Conservation (phyloP, 2,329 filamentous ascomycete species). For the Ophiostoma sp. region DNA sequence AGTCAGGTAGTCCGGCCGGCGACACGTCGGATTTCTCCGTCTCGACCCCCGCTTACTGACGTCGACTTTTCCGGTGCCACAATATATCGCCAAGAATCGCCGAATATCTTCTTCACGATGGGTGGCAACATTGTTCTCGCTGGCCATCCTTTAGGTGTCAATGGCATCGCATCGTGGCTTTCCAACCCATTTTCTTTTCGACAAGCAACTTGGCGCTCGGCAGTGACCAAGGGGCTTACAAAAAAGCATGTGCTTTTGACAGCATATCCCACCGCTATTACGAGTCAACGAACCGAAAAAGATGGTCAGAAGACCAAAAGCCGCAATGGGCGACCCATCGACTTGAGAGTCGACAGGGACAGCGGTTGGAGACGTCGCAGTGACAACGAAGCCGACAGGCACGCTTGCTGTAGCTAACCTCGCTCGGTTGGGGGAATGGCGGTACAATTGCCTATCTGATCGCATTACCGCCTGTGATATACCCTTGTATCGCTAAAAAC, state of each 20-base stretch:
- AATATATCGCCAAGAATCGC: neutral
- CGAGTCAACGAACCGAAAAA: neutral
- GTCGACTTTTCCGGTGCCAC: neutral
- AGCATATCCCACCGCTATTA: neutral
- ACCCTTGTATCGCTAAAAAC: neutral
- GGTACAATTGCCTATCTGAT: constrained; percentile 11
- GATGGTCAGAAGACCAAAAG: neutral
- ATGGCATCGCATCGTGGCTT: too few relatives aligned
- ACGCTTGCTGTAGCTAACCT: neutral
- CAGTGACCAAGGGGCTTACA: neutral
- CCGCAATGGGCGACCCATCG: neutral
- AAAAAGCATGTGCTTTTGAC: constrained; percentile 5
- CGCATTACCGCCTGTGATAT: constrained; percentile 13
- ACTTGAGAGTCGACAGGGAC: neutral
- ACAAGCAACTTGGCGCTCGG: neutral
- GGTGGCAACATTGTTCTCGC: neutral
- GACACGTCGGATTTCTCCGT: neutral
- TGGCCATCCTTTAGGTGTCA: too few relatives aligned
- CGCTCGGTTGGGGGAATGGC: neutral
- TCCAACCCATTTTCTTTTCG: neutral
- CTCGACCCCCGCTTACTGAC: neutral
- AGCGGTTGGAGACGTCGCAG: neutral
- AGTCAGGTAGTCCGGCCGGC: neutral
- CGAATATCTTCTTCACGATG: neutral
- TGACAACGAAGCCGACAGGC: neutral